Base-by-base conservation (phyloP, 805 yeast genomes). In the Saturnispora dispora region DNA sequence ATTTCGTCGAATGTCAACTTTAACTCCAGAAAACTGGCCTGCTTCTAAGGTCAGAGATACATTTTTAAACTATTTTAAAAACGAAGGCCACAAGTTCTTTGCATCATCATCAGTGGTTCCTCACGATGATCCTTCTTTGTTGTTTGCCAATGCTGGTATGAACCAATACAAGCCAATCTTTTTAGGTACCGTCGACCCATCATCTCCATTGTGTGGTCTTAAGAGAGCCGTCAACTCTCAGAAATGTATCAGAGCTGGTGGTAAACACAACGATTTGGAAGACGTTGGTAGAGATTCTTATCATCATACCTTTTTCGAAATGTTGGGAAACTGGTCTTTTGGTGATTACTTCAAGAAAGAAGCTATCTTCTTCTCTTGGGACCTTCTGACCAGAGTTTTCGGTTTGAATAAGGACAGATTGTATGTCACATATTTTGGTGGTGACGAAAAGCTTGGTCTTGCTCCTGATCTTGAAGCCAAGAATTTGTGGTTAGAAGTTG, bases 301-400 rank as follows among this genome's bases (percentile, higher is more conserved):
- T 66, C 99, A 93, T 69, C 99, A 93, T 70, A 93, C 99, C 17
- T 95, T 95, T 66, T 93, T 93, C 61, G 99, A 93, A 73, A 93
- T 93, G 99, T 79, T 93, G 71, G 99, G 99, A 63, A 93, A 93
- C 76, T 93, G 99, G 99, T 93, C 99, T 6, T 93, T 93, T 70
- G 99, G 99, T 63, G 99, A 93, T 71, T 93, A 93, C 68, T 93
- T 93, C 81, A 93, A 93, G 70, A 80, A 85, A 62, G 99, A 89
- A 65, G 98, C 98, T 49, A 84, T 90, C 62, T 71, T 71, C 8
- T 87, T 77, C 72, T 82, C 96, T 9, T 93, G 98, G 98, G 95
- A 89, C 53, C 75, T 93, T 55, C 77, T 93, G 65, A 90, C 98
- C 46, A 68, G 77, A 56, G 93, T 85, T 11, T 93, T 87, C 62